Base-by-base conservation (phyloP, 2,329 filamentous ascomycete genomes). In the Oidium heveae region DNA sequence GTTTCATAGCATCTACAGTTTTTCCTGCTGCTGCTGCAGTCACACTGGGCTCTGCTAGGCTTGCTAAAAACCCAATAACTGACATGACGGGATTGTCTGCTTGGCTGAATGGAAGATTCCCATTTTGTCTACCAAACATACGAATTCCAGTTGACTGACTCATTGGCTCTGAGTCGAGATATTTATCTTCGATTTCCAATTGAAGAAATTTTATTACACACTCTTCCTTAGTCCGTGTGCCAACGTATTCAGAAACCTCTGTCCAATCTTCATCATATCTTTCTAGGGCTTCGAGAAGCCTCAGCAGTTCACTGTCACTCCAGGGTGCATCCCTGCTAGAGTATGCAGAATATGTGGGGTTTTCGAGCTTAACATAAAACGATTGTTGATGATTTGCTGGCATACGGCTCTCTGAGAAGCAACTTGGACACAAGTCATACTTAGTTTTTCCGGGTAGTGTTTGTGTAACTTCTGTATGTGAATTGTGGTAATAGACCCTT, bases 171-270 rank as follows among this genome's bases (percentile, higher is more conserved):
- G 86, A 79, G 62, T 96, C 88, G 10, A 95, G 72, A 64, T 95
- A 98, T 66, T 94, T 93, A 70, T 95, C 89, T 67, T 96, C 91
- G 58, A 98, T 98, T 61, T 95, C 89, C 37, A 98, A 74, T 65
- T 95, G 87, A 59, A 98, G 68, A 71, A 98, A 98, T 66, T 95
- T 91, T 62, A 96, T 75, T 16, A 96, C 89, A 66, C 91, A 98
- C 69, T 98, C 89, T 67, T 98, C 93, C 54, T 86, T 77, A 1
- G 87, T 94, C 57, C 89, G 81, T 2, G 86, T 93, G 52, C 84
- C 84, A 46, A 98, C 91, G 63, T 95, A 85, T 58, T 89, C 86
- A 1, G 93, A 82, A 60, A 98, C 88, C 62, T 86, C 79, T 56
- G 84, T 82, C 91, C 91, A 98, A 68, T 96, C 86, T 57, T 96